phyloP scores from a whole-genome alignment of 2,329 filamentous ascomycete species.

The Diaporthe destruens region DNA sequence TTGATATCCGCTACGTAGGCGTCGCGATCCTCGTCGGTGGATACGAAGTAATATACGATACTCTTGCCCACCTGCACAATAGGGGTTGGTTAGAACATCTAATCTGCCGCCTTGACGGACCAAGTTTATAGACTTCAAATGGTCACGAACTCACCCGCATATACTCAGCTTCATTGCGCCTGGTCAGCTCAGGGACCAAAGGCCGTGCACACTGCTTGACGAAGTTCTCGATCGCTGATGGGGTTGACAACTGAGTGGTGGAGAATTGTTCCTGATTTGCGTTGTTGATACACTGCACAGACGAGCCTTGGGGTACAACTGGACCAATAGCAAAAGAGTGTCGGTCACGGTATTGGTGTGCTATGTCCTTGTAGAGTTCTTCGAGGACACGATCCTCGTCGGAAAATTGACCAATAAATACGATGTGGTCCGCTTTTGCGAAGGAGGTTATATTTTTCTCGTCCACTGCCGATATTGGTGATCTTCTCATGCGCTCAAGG shows the following conservation, averaged over 20 bases:
- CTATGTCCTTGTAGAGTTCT: conserved; percentile 50
- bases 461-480: conserved; percentile 48
- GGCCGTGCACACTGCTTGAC: conserved; percentile 54
- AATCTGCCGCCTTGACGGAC: not conserved
- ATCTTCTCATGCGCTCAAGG: conserved; percentile 48
- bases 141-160: conserved; percentile 50
- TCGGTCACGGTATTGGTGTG: conserved; percentile 54
- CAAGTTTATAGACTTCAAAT: not conserved
- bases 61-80: conserved; percentile 46
- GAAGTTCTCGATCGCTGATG: conserved; percentile 54
- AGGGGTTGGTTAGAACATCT: conserved; percentile 53
- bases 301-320: conserved; percentile 37
- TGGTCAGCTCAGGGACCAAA: conserved; percentile 59
- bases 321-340: conserved; percentile 56
- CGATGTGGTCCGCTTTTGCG: conserved; percentile 54
- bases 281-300: conserved; percentile 57
- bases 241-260: conserved; percentile 49
- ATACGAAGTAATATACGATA: conserved; percentile 52
- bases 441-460: conserved; percentile 50
- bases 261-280: conserved; percentile 52
- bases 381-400: conserved; percentile 48
- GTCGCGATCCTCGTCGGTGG: conserved; percentile 49
- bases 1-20: conserved; percentile 53
- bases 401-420: conserved; percentile 57
- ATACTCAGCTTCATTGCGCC: conserved; percentile 59